Evolutionary conservation across 768 basidiomycete genomes (phyloP), one percentile per base, ranked within the genome.

Genomic region (Lentinula sp.): DNA sequence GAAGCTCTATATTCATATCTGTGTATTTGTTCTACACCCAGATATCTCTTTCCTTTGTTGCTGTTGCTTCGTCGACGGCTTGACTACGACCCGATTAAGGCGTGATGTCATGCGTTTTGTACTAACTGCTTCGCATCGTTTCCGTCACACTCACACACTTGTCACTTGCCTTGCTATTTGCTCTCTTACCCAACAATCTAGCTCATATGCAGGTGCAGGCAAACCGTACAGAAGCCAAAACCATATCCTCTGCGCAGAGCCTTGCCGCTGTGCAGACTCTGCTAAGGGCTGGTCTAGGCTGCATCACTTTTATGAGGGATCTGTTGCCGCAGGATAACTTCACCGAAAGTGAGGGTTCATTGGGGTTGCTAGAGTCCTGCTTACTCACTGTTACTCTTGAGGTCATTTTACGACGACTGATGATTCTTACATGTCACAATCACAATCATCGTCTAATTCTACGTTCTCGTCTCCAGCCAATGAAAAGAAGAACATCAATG

Each of bases 291-390:
- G 87, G 88, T 9, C 70, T 93, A 48, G 88, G 88, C 0, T 88
- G 88, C 59, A 89, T 93, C 59, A 83, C 89, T 15, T 93, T 86
- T 70, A 73, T 93, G 61, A 83, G 90, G 68, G 87, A 89, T 66
- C 70, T 93, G 8, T 78, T 93, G 8, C 91, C 91, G 5, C 84
- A 85, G 45, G 91, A 92, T 58, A 92, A 92, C 68, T 93, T 92
- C 67, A 79, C 80, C 10, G 81, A 85, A 70, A 85, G 89, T 87
- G 63, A 56, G 73, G 61, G 23, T 18, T 45, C 48, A 28, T 28
- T 42, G 34, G 40, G 43, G 53, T 6, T 64, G 8, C 57, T 50
- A 13, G 32, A 61, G 11, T 60, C n/a, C 15, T 32, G 52, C 49
- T 49, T 52, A 53, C n/a, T 31, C 61, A 57, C 51, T 15, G 46